Percentiles rank a stretch among this genome's conserved stretches.
These are phyloP conservation scores for Naganishia vishniacii DNA, from an alignment of 768 basidiomycete genomes.

Conservation along the genomic window DNA sequence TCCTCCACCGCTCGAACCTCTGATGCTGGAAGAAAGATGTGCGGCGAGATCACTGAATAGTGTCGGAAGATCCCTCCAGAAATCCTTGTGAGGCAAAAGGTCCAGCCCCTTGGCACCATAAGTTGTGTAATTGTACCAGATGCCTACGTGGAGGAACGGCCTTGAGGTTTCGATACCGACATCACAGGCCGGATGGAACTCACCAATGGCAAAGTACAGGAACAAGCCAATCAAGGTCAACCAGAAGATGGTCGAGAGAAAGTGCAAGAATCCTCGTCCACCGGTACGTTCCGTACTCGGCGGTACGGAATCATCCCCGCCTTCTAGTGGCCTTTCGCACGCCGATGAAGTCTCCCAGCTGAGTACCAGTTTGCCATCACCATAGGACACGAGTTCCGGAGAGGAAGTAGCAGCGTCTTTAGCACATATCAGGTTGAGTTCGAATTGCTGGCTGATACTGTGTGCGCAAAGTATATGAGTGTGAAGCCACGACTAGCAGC, in stretches of 20 bases:
- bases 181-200: conserved; percentile 24
- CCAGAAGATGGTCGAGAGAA: conserved; percentile 39
- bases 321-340: conserved; percentile 32
- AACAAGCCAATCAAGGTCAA: conserved; percentile 35
- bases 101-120: conserved; percentile 49
- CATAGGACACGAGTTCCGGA: conserved; percentile 40
- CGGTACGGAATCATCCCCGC: not conserved
- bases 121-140: conserved; percentile 49
- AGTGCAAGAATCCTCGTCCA: conserved; percentile 39
- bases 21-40: conserved; percentile 40
- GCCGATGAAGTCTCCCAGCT: conserved; percentile 45
- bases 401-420: conserved; percentile 28
- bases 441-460: conserved; percentile 38
- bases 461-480: not conserved
- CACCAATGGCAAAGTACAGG: conserved; percentile 44
- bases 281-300: conserved; percentile 19
- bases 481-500: not conserved
- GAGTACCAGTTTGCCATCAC: conserved; percentile 36
- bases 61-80: conserved; percentile 45
- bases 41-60: conserved; percentile 37
- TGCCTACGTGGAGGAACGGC: conserved; percentile 36
- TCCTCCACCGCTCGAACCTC: conserved; percentile 33
- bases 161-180: not conserved
- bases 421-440: conserved; percentile 42
- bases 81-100: conserved; percentile 47